phyloP scores from a whole-genome alignment of 257 asterid species.

The Paraleonurus japonicus region DNA sequence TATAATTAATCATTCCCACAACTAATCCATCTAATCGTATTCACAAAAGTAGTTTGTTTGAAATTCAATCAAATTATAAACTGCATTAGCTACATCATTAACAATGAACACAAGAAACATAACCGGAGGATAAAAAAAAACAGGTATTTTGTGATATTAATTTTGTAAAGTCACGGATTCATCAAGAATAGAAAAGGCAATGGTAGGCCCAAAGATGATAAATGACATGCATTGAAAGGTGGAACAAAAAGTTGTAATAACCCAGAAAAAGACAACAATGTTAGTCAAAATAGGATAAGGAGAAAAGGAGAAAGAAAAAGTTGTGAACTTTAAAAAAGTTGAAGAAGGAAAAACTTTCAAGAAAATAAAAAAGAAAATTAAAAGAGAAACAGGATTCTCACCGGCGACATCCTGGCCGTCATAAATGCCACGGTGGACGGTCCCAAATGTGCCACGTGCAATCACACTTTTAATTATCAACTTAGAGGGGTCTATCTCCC shows the following conservation, averaged over 20 bases:
- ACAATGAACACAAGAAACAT: too few species aligned
- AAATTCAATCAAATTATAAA: constrained; percentile 6
- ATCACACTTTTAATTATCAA: constrained; percentile 57
- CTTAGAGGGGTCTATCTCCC: constrained; percentile 84
- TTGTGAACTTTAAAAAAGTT: constrained; percentile 13
- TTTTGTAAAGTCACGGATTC: background rate
- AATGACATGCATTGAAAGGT: constrained; percentile 15
- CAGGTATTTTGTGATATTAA: background rate
- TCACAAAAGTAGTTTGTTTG: background rate
- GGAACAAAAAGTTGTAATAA: too few species aligned
- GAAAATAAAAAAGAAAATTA: constrained; percentile 3
- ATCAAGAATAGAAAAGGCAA: constrained; percentile 9
- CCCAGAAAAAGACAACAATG: constrained; percentile 30
- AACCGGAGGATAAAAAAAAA: too few species aligned
- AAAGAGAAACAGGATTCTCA: constrained; percentile 32
- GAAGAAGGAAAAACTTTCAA: constrained; percentile 2
- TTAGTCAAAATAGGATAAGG: constrained; percentile 16
- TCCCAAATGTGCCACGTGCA: constrained; percentile 87
- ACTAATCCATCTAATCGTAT: constrained; percentile 6
- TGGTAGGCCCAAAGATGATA: constrained; percentile 23
- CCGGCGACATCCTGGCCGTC: constrained; percentile 85
- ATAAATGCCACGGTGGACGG: constrained; percentile 77
- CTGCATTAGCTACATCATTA: constrained; percentile 6
- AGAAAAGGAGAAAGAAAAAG: background rate
- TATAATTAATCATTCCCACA: background rate